phyloP scores from a whole-genome alignment of 208 protist species.

The Wallacemonas sp. region DNA sequence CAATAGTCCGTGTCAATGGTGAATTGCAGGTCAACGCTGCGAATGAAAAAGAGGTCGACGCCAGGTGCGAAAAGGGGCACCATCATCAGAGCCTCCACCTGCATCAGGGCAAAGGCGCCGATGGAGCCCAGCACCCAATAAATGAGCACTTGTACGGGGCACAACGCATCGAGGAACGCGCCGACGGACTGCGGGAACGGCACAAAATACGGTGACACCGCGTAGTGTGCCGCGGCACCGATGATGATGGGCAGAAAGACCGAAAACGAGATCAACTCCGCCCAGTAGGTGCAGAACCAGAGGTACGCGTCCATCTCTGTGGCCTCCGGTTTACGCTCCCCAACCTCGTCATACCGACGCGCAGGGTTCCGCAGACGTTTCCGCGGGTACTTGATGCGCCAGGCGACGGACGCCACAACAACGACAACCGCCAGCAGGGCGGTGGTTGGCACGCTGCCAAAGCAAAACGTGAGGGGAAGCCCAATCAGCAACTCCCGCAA shows the following conservation, averaged over 20 bases:
- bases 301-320: slow-evolving; percentile 34
- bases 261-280: slow-evolving; percentile 61
- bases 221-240: slow-evolving; percentile 64
- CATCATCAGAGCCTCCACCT: slow-evolving; percentile 55
- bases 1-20: slow-evolving; percentile 50
- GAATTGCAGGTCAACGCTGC: slow-evolving; percentile 61
- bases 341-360: slow-evolving; percentile 57
- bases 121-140: slow-evolving; percentile 67
- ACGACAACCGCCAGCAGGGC: slow-evolving; percentile 17
- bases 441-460: slow-evolving; percentile 30
- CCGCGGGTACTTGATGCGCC: slow-evolving; percentile 33
- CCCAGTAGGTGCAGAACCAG: slow-evolving; percentile 58
- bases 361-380: slow-evolving; percentile 34
- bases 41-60: slow-evolving; percentile 81
- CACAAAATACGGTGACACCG: slow-evolving; percentile 53
- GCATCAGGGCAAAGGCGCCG: slow-evolving; percentile 50
- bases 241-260: slow-evolving; percentile 40
- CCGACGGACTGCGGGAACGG: slow-evolving; percentile 33
- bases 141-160: slow-evolving; percentile 37
- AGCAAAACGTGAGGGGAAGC: slow-evolving; percentile 22
- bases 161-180: slow-evolving; percentile 37
- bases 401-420: slow-evolving; percentile 18
- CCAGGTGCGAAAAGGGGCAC: slow-evolving; percentile 72
- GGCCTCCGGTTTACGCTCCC: slow-evolving; percentile 36
- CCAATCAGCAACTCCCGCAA: slow-evolving; percentile 18